phyloP scores from a whole-genome alignment of 148 eudicot species.

The Diospyros kaki region DNA sequence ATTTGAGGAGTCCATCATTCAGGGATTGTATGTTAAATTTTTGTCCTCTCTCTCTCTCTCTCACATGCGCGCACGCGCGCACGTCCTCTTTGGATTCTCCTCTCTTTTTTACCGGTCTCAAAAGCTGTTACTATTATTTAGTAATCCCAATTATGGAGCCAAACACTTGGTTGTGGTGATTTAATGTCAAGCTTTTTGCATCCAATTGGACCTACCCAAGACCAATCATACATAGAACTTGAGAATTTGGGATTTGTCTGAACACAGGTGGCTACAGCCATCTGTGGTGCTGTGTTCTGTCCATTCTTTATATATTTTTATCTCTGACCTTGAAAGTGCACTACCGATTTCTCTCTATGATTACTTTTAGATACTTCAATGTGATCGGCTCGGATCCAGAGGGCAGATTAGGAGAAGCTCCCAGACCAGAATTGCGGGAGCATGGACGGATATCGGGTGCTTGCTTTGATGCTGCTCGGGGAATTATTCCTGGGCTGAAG shows the following conservation, averaged over 20 bases:
- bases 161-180: too few relatives aligned
- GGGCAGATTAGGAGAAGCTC: conserved; percentile 97
- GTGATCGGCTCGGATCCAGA: conserved; percentile 97
- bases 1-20: too few relatives aligned
- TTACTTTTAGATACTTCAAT: conserved; percentile 72
- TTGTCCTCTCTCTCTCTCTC: too few relatives aligned
- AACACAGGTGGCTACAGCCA: neutral
- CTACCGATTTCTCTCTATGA: neutral
- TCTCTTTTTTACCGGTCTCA: too few relatives aligned
- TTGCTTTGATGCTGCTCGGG: conserved; percentile 99
- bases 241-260: neutral
- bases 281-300: too few relatives aligned
- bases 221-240: neutral
- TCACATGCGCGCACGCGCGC: too few relatives aligned
- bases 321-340: neutral
- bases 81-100: too few relatives aligned
- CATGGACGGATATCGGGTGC: conserved; percentile 98
- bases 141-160: too few relatives aligned
- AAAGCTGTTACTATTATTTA: too few relatives aligned
- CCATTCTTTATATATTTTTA: too few relatives aligned
- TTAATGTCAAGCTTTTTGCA: too few relatives aligned
- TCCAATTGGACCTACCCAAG: neutral
- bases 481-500: conserved; percentile 74
- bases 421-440: conserved; percentile 84
- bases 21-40: too few relatives aligned